Conservation (phyloP, 1,139 yeast genomes). For the Candida anutae region DNA sequence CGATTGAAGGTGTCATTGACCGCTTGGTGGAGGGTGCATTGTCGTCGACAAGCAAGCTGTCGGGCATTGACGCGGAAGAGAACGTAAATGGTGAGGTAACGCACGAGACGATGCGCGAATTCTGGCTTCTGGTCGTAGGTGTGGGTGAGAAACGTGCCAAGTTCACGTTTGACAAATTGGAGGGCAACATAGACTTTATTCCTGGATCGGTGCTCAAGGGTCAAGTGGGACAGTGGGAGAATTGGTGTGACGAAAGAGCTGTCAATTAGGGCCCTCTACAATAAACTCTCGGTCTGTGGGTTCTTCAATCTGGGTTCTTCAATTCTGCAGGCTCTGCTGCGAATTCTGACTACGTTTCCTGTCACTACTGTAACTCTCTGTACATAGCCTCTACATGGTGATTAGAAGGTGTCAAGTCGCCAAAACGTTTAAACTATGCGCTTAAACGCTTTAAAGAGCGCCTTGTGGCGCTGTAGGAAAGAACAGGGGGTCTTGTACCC, state of each 20-base stretch:
- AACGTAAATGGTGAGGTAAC: slow-evolving; percentile 18
- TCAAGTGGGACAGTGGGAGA: slow-evolving; percentile 53
- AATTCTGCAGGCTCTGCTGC: too few species aligned
- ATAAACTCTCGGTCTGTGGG: too few species aligned
- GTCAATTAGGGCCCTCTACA: too few species aligned
- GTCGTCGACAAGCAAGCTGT: slow-evolving; percentile 8
- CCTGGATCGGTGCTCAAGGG: slow-evolving; percentile 62
- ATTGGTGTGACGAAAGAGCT: slow-evolving; percentile 73
- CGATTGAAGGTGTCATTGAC: slow-evolving; percentile 60
- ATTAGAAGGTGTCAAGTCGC: too few species aligned
- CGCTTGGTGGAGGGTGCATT: slow-evolving; percentile 38
- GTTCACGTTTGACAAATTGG: slow-evolving; percentile 59
- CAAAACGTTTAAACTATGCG: too few species aligned
- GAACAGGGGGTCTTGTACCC: slow-evolving; percentile 33
- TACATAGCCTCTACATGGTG: too few species aligned
- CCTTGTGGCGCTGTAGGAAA: slow-evolving; percentile 67
- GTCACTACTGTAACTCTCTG: too few species aligned
- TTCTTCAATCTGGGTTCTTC: too few species aligned
- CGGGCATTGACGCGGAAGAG: slow-evolving; percentile 30
- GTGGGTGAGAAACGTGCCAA: slow-evolving; percentile 16
- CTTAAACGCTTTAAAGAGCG: too few species aligned
- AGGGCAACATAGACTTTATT: slow-evolving; percentile 63
- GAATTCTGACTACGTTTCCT: too few species aligned
- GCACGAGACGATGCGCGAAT: slow-evolving; percentile 23
- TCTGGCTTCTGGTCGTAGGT: slow-evolving; percentile 42